Base-by-base conservation (phyloP, 495 filamentous ascomycete species). In the Neohortaea acidophila region DNA sequence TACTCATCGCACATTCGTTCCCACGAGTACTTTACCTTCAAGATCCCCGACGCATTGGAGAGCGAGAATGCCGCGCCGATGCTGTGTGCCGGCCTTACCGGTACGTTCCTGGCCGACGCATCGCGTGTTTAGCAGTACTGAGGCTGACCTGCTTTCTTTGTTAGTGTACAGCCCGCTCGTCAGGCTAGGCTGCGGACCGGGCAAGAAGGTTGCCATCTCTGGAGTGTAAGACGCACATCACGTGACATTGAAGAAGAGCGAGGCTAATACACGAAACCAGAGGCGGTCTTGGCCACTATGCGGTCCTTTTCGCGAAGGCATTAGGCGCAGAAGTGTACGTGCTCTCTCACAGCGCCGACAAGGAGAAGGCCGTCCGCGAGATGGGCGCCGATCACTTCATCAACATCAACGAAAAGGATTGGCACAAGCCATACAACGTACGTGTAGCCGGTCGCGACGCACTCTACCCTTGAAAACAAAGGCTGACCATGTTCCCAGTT, bases 11-110 rank as follows among this genome's bases (percentile, higher is more conserved):
- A 85, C 48, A 68, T 82, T 33, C 71, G 82, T 19, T 78, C 75
- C 0, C 81, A 83, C 52, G 73, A 84, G 55, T 77, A 79, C 61
- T 84, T 73, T 47, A 64, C 65, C 24, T 87, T 86, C 63, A 75
- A 73, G 14, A 87, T 94, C 41, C 85, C 85, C n/a, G 76, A 81
- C n/a, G 67, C 62, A 2, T 68, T 91, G 27, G 58, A 73, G n/a
- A 74, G 64, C 48, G 66, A 67, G 31, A 52, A 72, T 24, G 81
- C 77, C 0, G 84, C 84, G n/a, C 85, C 82, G 2, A 91, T 92
- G 81, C 67, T 92, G 49, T 92, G 85, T 55, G 85, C 82, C 21
- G 84, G 85, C 25, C 58, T 91, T 20, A 92, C 34, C 4, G 32
- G 32, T 34, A 21, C 17, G 14, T 17, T 8, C 7, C 9, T 34